Evolutionary conservation across 2,329 filamentous ascomycete genomes (phyloP).

Genomic region (Ramichloridium luteum): DNA sequence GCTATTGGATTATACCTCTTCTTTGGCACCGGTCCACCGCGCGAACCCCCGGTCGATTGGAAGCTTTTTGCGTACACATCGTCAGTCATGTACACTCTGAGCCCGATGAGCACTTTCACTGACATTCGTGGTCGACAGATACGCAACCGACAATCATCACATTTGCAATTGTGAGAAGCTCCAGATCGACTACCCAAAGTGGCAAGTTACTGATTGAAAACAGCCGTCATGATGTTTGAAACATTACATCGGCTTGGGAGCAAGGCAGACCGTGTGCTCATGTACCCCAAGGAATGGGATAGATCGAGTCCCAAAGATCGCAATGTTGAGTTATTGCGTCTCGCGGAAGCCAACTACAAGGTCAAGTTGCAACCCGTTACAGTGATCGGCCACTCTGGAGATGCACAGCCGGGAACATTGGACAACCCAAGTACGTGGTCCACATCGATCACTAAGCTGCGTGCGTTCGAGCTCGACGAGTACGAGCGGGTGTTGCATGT

Average conservation of each 20-base stretch:
- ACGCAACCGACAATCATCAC: constrained; percentile 16
- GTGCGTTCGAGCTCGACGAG: constrained; percentile 54
- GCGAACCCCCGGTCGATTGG: constrained; percentile 10
- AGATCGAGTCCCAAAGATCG: constrained; percentile 26
- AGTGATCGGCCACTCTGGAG: constrained; percentile 25
- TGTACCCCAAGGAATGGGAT: constrained; percentile 32
- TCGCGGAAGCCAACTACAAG: constrained; percentile 37
- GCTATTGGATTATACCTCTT: not conserved
- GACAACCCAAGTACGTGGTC: constrained; percentile 38
- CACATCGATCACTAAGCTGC: constrained; percentile 50
- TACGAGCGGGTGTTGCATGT: constrained; percentile 47
- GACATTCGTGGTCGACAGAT: too few relatives aligned
- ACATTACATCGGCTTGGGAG: constrained; percentile 30
- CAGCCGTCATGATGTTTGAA: constrained; percentile 30
- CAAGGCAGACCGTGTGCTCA: constrained; percentile 34
- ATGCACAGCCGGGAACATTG: constrained; percentile 19
- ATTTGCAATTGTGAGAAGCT: constrained; percentile 10
- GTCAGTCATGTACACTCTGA: too few relatives aligned
- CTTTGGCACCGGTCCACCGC: constrained; percentile 2
- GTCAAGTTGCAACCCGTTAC: constrained; percentile 39
- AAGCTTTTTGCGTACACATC: constrained; percentile 14
- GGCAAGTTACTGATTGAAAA: not conserved
- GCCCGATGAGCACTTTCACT: too few relatives aligned
- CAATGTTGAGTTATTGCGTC: constrained; percentile 19
- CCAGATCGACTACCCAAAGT: not conserved